These are phyloP conservation scores for Gyromitra esculenta DNA, from an alignment of 2,329 filamentous ascomycete genomes.

Conservation along the genomic window DNA sequence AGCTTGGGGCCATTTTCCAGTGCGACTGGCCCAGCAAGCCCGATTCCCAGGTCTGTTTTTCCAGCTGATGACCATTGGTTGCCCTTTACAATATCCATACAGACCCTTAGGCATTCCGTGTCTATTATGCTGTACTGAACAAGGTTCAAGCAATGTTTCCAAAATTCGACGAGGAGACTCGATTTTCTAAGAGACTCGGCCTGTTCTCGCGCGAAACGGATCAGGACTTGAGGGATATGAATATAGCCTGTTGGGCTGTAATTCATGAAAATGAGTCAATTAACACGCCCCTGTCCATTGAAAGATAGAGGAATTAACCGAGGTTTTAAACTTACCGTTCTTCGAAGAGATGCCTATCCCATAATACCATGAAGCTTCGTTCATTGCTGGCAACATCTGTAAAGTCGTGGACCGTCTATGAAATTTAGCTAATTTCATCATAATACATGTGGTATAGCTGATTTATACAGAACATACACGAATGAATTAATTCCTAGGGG, in stretches of 20 bases:
- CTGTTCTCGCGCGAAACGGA: conserved; percentile 51
- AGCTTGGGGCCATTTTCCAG: conserved; percentile 22
- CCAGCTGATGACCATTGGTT: conserved; percentile 52
- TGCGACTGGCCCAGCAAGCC: conserved; percentile 46
- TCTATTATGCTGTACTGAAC: conserved; percentile 53
- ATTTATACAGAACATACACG: conserved; percentile 10
- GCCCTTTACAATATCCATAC: conserved; percentile 54
- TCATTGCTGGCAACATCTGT: conserved; percentile 53
- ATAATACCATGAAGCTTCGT: conserved; percentile 54
- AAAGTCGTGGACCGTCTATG: conserved; percentile 55
- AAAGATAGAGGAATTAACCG: neutral
- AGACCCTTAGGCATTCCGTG: conserved; percentile 46
- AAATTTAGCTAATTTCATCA: conserved; percentile 27
- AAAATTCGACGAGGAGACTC: conserved; percentile 52
- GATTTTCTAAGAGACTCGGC: conserved; percentile 43
- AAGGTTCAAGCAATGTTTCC: conserved; percentile 54
- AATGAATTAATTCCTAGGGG: neutral
- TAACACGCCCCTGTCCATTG: neutral
- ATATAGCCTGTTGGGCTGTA: conserved; percentile 48
- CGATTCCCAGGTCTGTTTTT: conserved; percentile 42
- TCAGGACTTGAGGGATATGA: conserved; percentile 49
- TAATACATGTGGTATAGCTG: neutral
- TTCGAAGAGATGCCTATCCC: conserved; percentile 54
- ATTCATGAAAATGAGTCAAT: conserved; percentile 9
- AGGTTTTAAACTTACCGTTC: conserved; percentile 52